Percentiles rank a stretch among this genome's conserved stretches.
Evolutionary conservation across 768 basidiomycete genomes (phyloP).

Genomic region (Lentinula sp.): DNA sequence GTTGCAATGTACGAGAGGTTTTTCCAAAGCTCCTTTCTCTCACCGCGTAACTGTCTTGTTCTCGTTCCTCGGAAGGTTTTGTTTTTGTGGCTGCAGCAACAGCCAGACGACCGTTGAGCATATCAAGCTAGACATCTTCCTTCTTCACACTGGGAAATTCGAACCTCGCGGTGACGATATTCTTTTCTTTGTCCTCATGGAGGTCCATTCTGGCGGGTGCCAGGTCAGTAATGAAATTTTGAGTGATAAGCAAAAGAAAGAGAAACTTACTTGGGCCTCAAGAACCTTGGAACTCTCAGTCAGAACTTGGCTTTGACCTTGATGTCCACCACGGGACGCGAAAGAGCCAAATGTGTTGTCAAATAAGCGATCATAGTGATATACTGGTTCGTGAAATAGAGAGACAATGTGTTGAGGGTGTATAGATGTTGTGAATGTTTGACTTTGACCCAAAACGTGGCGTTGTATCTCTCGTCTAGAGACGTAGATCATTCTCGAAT

Average conservation of each 20-base stretch:
- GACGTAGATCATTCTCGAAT: background rate
- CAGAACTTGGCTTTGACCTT: conserved; percentile 5
- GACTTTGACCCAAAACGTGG: background rate
- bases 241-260: background rate
- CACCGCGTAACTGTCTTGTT: conserved; percentile 35
- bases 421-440: background rate
- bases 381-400: conserved; percentile 36
- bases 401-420: conserved; percentile 12
- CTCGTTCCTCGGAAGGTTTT: conserved; percentile 26
- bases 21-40: conserved; percentile 47
- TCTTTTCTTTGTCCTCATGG: conserved; percentile 40
- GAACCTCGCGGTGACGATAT: conserved; percentile 52
- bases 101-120: conserved; percentile 44
- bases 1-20: conserved; percentile 40
- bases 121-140: conserved; percentile 47
- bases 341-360: conserved; percentile 25
- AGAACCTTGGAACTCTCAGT: conserved; percentile 9
- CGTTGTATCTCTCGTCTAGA: background rate
- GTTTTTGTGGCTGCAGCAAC: conserved; percentile 40
- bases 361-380: conserved; percentile 39
- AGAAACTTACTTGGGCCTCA: conserved; percentile 25
- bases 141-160: conserved; percentile 55
- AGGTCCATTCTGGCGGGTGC: conserved; percentile 42
- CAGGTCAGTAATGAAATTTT: background rate
- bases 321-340: background rate